Evolutionary conservation across 2,329 filamentous ascomycete species (phyloP).

Genomic region (Colletotrichum spaethianum): DNA sequence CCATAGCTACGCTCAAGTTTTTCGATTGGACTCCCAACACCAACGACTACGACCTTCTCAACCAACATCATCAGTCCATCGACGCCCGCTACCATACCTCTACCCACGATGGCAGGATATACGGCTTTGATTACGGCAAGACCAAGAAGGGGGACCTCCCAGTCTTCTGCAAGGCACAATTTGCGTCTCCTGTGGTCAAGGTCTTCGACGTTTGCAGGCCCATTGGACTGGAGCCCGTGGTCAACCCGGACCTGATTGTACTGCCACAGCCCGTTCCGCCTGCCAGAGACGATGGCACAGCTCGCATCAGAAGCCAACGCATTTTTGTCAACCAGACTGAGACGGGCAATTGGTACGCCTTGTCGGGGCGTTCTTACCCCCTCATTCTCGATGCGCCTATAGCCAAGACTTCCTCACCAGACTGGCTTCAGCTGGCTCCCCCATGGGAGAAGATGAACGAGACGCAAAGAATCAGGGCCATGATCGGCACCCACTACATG

Average conservation of each 20-base stretch:
- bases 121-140: constrained; percentile 79
- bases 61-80: constrained; percentile 84
- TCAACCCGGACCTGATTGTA: constrained; percentile 83
- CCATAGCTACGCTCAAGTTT: constrained; percentile 91
- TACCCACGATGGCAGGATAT: constrained; percentile 86
- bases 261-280: constrained; percentile 87
- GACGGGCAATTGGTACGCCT: constrained; percentile 91
- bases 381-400: constrained; percentile 79
- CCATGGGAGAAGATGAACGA: constrained; percentile 57
- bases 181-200: constrained; percentile 76
- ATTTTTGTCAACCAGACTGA: constrained; percentile 92
- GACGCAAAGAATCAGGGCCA: constrained; percentile 69
- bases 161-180: constrained; percentile 73
- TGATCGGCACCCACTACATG: constrained; percentile 81
- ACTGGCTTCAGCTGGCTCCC: constrained; percentile 63
- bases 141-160: constrained; percentile 56
- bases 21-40: constrained; percentile 97
- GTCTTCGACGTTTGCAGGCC: constrained; percentile 92
- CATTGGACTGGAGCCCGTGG: constrained; percentile 69
- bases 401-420: constrained; percentile 60
- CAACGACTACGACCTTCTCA: constrained; percentile 87
- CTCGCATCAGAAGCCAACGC: constrained; percentile 70
- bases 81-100: constrained; percentile 93
- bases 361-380: constrained; percentile 90
- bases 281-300: constrained; percentile 62